These are phyloP conservation scores for Carex scoparia DNA, from an alignment of 176 grass and related monocot species.

Conservation along the genomic window DNA sequence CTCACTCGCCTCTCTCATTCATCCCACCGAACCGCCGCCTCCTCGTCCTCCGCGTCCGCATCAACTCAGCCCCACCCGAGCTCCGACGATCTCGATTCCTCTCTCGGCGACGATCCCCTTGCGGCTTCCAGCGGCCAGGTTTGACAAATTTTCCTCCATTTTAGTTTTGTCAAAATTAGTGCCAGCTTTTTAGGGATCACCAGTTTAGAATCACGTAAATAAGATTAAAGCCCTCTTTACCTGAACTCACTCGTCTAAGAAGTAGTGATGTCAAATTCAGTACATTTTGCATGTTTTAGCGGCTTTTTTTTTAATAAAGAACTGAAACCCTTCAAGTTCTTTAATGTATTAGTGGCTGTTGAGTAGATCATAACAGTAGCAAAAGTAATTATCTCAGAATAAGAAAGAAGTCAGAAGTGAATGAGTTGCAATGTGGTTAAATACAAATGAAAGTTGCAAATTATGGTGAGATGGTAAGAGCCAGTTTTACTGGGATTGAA, in stretches of 20 bases:
- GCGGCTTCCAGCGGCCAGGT: constrained; percentile 79
- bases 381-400: not conserved
- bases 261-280: not conserved
- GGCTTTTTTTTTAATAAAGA: not conserved
- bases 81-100: constrained; percentile 51
- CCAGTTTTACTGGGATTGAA: not conserved
- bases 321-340: not conserved
- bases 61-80: constrained; percentile 20
- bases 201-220: not conserved
- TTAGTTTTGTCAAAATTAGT: not conserved
- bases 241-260: not conserved
- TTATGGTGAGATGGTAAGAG: not conserved
- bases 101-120: constrained; percentile 87
- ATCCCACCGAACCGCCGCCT: constrained; percentile 29
- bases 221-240: not conserved
- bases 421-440: not conserved
- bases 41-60: constrained; percentile 21
- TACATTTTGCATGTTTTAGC: not conserved
- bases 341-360: not conserved
- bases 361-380: not conserved
- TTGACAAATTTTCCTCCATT: not conserved
- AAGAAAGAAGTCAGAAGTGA: not conserved
- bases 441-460: not conserved
- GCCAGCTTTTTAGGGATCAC: not conserved
- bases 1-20: constrained; percentile 71